Conservation (phyloP, 73 alveolate species). For the Paramecium caudatum region DNA sequence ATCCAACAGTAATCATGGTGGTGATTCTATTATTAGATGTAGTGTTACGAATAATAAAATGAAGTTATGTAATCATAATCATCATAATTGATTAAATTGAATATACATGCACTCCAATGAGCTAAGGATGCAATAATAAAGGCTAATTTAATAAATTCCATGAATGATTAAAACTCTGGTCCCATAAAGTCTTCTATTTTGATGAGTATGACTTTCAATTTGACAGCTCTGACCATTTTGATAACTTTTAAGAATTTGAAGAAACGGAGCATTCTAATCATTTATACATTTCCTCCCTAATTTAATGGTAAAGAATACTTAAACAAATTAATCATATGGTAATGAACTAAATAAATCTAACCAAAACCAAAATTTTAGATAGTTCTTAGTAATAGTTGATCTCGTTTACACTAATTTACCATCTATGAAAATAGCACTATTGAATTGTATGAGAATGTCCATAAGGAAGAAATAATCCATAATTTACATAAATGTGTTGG, state of each 20-base stretch:
- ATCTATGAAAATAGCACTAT: constrained; percentile 52
- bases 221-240: constrained; percentile 49
- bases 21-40: constrained; percentile 88
- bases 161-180: background rate
- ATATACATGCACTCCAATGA: constrained; percentile 68
- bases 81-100: background rate
- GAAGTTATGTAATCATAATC: constrained; percentile 55
- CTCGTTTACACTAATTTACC: background rate
- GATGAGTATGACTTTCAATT: background rate
- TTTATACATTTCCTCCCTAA: constrained; percentile 16
- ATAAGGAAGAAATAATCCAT: constrained; percentile 51
- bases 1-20: constrained; percentile 97
- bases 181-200: constrained; percentile 23
- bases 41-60: constrained; percentile 75
- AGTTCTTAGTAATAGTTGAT: background rate
- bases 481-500: background rate
- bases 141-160: background rate
- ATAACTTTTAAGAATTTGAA: constrained; percentile 19
- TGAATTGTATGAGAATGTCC: constrained; percentile 28
- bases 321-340: constrained; percentile 56
- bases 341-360: constrained; percentile 68
- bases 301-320: background rate
- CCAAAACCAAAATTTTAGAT: constrained; percentile 79
- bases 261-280: constrained; percentile 43
- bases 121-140: constrained; percentile 26